Base-by-base conservation (phyloP, 73 alveolate species). In the Paramecium caudatum region DNA sequence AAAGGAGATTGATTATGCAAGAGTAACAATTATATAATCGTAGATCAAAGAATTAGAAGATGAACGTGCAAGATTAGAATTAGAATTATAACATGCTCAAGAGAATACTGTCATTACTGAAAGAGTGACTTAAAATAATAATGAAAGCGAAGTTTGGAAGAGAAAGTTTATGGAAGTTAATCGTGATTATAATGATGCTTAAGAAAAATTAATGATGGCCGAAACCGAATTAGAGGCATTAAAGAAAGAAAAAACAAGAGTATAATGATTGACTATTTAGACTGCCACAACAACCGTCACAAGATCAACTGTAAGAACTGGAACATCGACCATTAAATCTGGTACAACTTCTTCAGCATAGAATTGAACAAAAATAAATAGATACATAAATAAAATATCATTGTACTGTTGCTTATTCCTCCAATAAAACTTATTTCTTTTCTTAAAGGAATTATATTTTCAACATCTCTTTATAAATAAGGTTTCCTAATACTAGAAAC, bases 221-320 rank as follows among this genome's bases (percentile, higher is more conserved):
- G 83, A 65, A 65, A 36, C 39, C 8, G 83, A 65, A 65, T 65
- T 65, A 15, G 83, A 65, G 34, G 83, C 83, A 21, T 65, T 65
- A 65, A 65, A 65, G 83, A 65, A 65, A 15, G 50, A 65, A 17
- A 27, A 65, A 65, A 43, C 83, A 13, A 55, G 43, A 55, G 80
- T 55, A 55, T 4, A 9, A 55, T 55, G 30, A 49, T 0, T 12
- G 25, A 17, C 2, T 21, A 21, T 2, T 0, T 49, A 49, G 70
- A 36, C 70, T 55, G 80, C 80, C 23, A 55, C 80, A 27, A 55
- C 80, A 16, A 55, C 80, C 23, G 80, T 55, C n/a, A 55, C 80
- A 1, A 55, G 80, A 55, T 55, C 80, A 23, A 55, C 80, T 4
- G 43, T 55, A 19, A 25, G 80, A 55, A 55, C 80, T 10, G 80